Base-by-base conservation (phyloP, 2,329 filamentous ascomycete genomes). In the Whalleya microplaca region DNA sequence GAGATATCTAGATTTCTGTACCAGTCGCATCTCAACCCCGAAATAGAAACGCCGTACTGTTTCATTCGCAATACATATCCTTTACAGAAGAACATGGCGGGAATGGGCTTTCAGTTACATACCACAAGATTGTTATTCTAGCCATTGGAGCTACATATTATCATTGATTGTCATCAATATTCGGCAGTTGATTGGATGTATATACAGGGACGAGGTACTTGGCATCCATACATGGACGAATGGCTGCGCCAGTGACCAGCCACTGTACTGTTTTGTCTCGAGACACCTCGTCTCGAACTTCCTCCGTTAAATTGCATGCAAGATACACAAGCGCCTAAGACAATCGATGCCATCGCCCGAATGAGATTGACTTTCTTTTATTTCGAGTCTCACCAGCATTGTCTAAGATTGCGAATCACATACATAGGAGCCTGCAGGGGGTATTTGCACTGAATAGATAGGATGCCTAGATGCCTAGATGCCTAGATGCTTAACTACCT, bases 321-420 rank as follows among this genome's bases (percentile, higher is more conserved):
- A 59, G 45, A 60, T 56, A 27, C 42, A 42, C 47, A 41, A 45
- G 27, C 23, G n/a, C 16, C 37, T 45, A 27, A 41, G 32, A 51
- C 50, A 61, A 62, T 61, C 61, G 63, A 68, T 68, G 67, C 67
- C 61, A 69, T 68, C 65, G 63, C 64, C 67, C 67, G 59, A 56
- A 53, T 16, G 45, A 37, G 32, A 37, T 37, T 37, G 14, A 37
- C 32, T 43, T 54, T 48, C 50, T 49, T 50, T 45, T 54, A 45
- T 47, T 48, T 29, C 37, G 12, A 43, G 37, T 41, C 37, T 32
- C 21, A 53, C 44, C 42, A 23, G 23, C 44, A 21, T 20, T 63
- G 54, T 65, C 61, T 63, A 41, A 61, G 61, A 62, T 58, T 51
- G 48, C 54, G 55, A 58, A 51, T 53, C 55, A 62, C 59, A 56